Evolutionary conservation across 164 flowering plant species (phyloP).

Genomic region (Piper betle): DNA sequence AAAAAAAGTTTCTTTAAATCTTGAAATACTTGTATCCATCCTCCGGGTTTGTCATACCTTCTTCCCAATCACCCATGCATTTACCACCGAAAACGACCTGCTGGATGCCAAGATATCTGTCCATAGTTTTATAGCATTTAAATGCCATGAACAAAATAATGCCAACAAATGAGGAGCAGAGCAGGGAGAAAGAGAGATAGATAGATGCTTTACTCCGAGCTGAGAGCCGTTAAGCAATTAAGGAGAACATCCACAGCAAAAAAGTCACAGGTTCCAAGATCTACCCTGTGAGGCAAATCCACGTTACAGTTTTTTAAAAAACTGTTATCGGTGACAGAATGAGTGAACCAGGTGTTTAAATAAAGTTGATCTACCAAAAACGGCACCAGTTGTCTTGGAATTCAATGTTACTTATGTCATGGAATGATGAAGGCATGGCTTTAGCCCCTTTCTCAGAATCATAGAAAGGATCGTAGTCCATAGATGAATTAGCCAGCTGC

Average conservation of each 20-base stretch:
- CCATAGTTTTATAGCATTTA: slow-evolving; percentile 12
- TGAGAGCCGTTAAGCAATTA: slow-evolving; percentile 72
- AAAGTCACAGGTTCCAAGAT: slow-evolving; percentile 81
- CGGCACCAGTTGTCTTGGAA: slow-evolving; percentile 97
- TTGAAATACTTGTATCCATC: slow-evolving; percentile 11
- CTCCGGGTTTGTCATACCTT: slow-evolving; percentile 70
- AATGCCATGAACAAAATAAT: background rate
- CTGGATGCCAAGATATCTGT: slow-evolving; percentile 55
- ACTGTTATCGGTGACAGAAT: slow-evolving; percentile 1
- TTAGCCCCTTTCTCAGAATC: slow-evolving; percentile 62
- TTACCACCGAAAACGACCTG: slow-evolving; percentile 59
- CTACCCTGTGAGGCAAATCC: slow-evolving; percentile 58
- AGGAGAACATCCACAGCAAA: slow-evolving; percentile 85
- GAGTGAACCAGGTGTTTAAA: background rate
- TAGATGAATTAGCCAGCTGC: slow-evolving; percentile 60
- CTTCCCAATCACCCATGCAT: slow-evolving; percentile 84
- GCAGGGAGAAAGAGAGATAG: background rate
- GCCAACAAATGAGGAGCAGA: background rate
- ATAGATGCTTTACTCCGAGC: slow-evolving; percentile 49
- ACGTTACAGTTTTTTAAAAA: background rate
- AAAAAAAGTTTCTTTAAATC: too few species aligned
- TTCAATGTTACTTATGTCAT: slow-evolving; percentile 84
- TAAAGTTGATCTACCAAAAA: slow-evolving; percentile 41
- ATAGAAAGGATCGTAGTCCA: slow-evolving; percentile 65
- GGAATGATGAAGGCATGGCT: slow-evolving; percentile 85